Conservation (phyloP, 140 eudicot species). For the Cichorium intybus region DNA sequence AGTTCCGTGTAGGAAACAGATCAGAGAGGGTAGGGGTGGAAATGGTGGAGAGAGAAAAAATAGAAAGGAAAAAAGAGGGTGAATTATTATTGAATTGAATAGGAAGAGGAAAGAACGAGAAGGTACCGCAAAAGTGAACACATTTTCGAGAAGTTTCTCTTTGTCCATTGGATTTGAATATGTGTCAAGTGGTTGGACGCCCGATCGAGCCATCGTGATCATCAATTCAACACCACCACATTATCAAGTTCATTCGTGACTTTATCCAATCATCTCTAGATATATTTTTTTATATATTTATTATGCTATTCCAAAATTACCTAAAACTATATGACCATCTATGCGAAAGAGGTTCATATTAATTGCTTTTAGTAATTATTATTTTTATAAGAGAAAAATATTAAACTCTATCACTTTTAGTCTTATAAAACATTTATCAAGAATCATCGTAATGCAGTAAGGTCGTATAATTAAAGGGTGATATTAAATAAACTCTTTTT, state of each 20-base stretch:
- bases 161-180: conserved; percentile 6
- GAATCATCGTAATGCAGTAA: no score
- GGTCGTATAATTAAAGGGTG: no score
- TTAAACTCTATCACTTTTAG: no score
- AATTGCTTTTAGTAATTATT: no score
- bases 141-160: conserved; percentile 43
- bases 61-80: not conserved
- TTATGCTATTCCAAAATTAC: no score
- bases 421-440: no score
- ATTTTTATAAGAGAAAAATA: no score
- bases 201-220: conserved; percentile 11
- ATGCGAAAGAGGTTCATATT: no score
- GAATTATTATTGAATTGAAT: not conserved
- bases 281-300: not conserved
- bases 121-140: conserved; percentile 22
- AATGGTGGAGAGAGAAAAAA: not conserved
- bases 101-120: conserved; percentile 19
- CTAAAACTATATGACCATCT: no score
- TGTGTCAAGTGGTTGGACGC: conserved; percentile 28
- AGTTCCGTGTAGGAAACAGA: conserved; percentile 29
- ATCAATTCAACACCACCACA: conserved; percentile 15
- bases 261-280: conserved; percentile 4
- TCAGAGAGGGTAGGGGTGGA: not conserved
- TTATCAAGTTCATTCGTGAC: conserved; percentile 18
- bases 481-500: no score